phyloP scores from a whole-genome alignment of 331 rosid species.

The Pyrus hybrid region DNA sequence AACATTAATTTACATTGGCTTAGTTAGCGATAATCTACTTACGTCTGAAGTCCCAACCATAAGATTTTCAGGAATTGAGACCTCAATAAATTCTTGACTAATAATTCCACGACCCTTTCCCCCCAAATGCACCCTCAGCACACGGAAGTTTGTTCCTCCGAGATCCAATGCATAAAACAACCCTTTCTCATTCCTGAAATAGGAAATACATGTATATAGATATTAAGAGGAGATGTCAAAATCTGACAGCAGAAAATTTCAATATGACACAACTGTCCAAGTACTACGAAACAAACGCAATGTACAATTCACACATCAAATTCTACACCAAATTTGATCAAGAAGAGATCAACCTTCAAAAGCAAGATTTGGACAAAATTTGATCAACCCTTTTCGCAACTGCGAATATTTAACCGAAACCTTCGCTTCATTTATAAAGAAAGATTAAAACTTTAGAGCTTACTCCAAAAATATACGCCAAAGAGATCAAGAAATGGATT shows the following conservation, averaged over 20 bases:
- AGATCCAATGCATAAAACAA: conserved; percentile 48
- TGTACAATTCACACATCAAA: background rate
- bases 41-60: conserved; percentile 38
- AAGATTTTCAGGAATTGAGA: conserved; percentile 32
- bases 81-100: conserved; percentile 32
- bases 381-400: too few species aligned
- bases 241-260: background rate
- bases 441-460: background rate
- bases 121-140: conserved; percentile 41
- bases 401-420: too few species aligned
- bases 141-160: conserved; percentile 49
- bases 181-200: conserved; percentile 33
- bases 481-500: background rate
- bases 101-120: conserved; percentile 30
- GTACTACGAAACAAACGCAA: background rate
- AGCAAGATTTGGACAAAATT: background rate
- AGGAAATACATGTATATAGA: background rate
- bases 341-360: background rate
- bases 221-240: background rate
- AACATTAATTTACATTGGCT: background rate
- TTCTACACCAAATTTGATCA: background rate
- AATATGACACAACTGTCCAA: background rate
- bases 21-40: conserved; percentile 3
- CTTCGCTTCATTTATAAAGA: background rate
- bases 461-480: background rate